These are phyloP conservation scores for Plasmodium billcollinsi DNA, from an alignment of 169 alveolate species.

Conservation along the genomic window DNA sequence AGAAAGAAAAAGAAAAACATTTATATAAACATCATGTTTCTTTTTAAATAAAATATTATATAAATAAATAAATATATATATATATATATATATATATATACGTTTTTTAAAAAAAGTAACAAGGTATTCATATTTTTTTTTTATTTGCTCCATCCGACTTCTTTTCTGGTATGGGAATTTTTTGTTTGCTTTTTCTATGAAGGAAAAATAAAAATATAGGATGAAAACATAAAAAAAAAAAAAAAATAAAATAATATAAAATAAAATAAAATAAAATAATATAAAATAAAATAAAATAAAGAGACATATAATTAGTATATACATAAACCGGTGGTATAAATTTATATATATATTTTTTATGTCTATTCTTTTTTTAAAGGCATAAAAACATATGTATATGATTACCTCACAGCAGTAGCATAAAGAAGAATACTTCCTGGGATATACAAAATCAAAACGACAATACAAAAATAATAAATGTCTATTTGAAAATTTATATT, in stretches of 20 bases:
- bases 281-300: background rate
- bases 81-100: background rate
- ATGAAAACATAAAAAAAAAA: background rate
- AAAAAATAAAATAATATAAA: background rate
- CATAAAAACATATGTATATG: background rate
- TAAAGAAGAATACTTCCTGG: conserved; percentile 67
- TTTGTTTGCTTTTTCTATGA: conserved; percentile 48
- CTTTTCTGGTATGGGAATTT: conserved; percentile 7
- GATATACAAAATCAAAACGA: conserved; percentile 51
- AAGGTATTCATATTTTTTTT: background rate
- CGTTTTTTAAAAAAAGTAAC: background rate
- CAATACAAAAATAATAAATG: conserved; percentile 65
- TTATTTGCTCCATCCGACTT: conserved; percentile 29
- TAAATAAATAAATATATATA: background rate
- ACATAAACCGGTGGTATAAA: background rate
- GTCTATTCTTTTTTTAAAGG: background rate
- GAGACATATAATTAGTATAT: background rate
- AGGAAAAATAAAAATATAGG: conserved; percentile 10
- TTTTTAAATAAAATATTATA: background rate
- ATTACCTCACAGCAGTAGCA: conserved; percentile 55
- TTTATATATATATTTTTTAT: conserved; percentile 6
- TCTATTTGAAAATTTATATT: conserved; percentile 75
- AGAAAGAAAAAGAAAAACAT: too few relatives aligned
- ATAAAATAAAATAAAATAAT: background rate
- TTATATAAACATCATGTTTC: too few relatives aligned